Base-by-base conservation (phyloP, 2,329 filamentous ascomycete genomes). In the Balansia obtecta region DNA sequence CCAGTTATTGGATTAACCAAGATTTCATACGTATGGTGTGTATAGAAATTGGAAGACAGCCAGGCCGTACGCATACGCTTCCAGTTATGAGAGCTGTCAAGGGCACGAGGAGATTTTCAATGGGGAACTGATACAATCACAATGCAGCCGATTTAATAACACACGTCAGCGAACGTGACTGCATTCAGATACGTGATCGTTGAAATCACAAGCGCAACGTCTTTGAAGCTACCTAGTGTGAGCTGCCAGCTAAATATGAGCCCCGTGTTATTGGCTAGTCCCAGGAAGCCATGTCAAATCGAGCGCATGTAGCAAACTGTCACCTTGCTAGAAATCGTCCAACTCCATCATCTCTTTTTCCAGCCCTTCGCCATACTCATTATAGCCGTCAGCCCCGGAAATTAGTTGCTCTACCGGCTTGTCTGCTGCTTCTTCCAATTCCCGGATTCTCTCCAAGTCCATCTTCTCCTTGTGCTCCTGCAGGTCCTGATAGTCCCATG, bases 11-110 rank as follows among this genome's bases (percentile, higher is more conserved):
- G 93, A 77, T 81, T 2, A 82, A 86, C 59, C 79, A 74, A 30
- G 93, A 97, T 63, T 90, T 98, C 64, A 83, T 95, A n/a, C 74
- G 90, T 43, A 83, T 97, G 72, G 68, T 97, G 46, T 94, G 94
- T 42, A 74, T 91, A 33, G 93, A 98, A 68, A 82, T 94, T 57
- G 90, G 90, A 3, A 74, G 91, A 55, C 74, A 74, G 57, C 77
- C 80, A 5, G 90, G 91, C 0, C 81, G 77, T 57, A 72, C 76
- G 3, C 66, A 77, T 55, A 75, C 77, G 1, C 58, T 85, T 45
- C 73, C 74, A 1, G 71, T 71, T 7, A 77, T 85, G 72, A 73
- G 76, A 56, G 80, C 79, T 11, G 66, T 74, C 8, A 85, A 84
- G 64, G 61, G 65, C 7, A 61, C 65, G 1, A 77, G 73, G 60